phyloP scores from a whole-genome alignment of 305 asterid genomes.

The Fraxinus platypoda region DNA sequence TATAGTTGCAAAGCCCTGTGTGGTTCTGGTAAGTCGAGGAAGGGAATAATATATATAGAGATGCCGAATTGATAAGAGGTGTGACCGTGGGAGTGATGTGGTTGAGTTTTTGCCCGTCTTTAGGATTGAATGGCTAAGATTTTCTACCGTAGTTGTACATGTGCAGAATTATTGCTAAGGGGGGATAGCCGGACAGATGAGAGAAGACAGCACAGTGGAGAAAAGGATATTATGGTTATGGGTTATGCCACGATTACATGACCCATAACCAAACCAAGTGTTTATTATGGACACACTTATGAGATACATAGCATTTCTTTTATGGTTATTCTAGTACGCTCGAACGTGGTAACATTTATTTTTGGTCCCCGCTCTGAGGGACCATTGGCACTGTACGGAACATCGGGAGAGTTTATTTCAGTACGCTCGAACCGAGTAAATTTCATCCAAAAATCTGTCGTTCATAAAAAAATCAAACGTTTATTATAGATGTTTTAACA shows the following conservation, averaged over 20 bases:
- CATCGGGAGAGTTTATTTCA: no score
- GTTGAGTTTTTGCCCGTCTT: neutral
- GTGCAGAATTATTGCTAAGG: neutral
- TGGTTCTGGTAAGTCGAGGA: neutral
- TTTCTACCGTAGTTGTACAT: neutral
- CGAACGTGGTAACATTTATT: neutral
- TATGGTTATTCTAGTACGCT: neutral
- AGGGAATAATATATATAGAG: neutral
- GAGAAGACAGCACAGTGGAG: neutral
- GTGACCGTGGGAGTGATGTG: neutral
- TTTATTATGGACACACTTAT: no score
- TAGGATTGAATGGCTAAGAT: neutral
- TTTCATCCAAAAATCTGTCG: no score
- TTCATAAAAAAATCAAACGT: no score
- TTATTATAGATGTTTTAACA: no score
- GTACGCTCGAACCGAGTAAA: no score
- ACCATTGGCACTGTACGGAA: neutral
- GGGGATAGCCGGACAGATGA: neutral
- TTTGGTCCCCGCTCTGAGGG: neutral
- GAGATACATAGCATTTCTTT: no score
- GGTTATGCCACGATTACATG: no score
- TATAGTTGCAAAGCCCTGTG: neutral
- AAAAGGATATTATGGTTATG: neutral
- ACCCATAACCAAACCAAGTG: no score
- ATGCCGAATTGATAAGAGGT: neutral